Evolutionary conservation across 2,329 filamentous ascomycete species (phyloP).

Genomic region (Verticillium isaacii): DNA sequence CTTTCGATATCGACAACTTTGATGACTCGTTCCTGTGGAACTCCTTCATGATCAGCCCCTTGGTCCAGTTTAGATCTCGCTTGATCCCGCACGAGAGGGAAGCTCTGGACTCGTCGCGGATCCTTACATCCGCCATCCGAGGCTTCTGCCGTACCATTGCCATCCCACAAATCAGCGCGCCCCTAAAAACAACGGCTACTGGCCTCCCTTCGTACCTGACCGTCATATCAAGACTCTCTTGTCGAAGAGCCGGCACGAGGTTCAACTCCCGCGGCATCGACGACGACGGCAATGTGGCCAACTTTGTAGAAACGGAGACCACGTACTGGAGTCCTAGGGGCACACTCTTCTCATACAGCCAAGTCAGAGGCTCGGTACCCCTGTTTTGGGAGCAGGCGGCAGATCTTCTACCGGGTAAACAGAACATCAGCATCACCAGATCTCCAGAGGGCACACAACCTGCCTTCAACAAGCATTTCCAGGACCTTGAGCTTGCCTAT

Average conservation of each 20-base stretch:
- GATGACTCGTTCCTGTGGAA: constrained; percentile 96
- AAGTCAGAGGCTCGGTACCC: constrained; percentile 88
- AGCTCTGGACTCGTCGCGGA: constrained; percentile 78
- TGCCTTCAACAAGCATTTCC: constrained; percentile 93
- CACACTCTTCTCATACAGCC: constrained; percentile 86
- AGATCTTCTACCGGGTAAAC: constrained; percentile 82
- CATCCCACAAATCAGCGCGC: constrained; percentile 71
- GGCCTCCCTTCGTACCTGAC: constrained; percentile 81
- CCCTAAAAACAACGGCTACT: constrained; percentile 59
- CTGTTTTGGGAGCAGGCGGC: constrained; percentile 96
- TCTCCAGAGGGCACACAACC: constrained; percentile 88
- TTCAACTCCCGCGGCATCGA: constrained; percentile 98
- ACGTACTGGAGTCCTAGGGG: constrained; percentile 79
- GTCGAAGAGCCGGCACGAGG: constrained; percentile 82
- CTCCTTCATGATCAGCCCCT: constrained; percentile 92
- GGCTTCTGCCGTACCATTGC: constrained; percentile 87
- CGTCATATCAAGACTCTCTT: constrained; percentile 87
- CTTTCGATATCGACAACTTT: constrained; percentile 87
- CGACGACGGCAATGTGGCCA: constrained; percentile 94
- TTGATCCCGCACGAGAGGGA: constrained; percentile 70
- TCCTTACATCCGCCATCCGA: constrained; percentile 88
- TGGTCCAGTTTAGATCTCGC: constrained; percentile 83
- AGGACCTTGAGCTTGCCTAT: constrained; percentile 78
- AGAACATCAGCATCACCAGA: constrained; percentile 88
- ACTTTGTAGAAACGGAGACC: constrained; percentile 98